Percentiles rank a stretch among this genome's conserved stretches.
phyloP scores from a whole-genome alignment of 116 monocot genomes.

The Cymodocea nodosa region DNA sequence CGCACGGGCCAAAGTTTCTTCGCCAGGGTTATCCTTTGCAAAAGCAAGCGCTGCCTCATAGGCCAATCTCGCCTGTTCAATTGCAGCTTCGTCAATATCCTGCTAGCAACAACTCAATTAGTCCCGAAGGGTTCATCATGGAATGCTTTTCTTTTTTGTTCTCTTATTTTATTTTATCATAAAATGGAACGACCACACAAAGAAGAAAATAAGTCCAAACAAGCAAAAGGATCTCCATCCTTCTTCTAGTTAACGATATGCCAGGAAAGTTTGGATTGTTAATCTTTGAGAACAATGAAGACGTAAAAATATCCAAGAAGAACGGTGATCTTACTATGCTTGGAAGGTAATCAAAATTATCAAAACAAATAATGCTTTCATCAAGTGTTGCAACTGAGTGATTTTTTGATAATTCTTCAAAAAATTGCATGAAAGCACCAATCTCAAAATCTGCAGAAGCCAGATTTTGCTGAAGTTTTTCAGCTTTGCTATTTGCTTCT shows the following conservation, averaged over 20 bases:
- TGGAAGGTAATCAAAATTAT: slow-evolving; percentile 30
- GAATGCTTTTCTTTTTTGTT: background rate
- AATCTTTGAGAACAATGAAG: background rate
- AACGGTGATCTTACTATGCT: slow-evolving; percentile 36
- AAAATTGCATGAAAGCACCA: slow-evolving; percentile 37
- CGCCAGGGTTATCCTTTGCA: slow-evolving; percentile 47
- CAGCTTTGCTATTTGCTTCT: slow-evolving; percentile 50
- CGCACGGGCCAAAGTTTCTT: slow-evolving; percentile 29
- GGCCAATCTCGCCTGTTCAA: slow-evolving; percentile 55
- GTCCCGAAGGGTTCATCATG: background rate
- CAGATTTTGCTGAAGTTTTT: slow-evolving; percentile 55
- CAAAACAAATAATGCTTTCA: slow-evolving; percentile 16
- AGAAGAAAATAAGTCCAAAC: background rate
- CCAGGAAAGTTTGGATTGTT: background rate
- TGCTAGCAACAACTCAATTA: slow-evolving; percentile 8
- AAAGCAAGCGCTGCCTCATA: slow-evolving; percentile 42
- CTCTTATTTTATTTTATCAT: background rate
- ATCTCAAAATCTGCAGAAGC: slow-evolving; percentile 49
- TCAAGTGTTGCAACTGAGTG: slow-evolving; percentile 23
- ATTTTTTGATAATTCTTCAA: slow-evolving; percentile 46
- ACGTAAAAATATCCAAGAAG: background rate
- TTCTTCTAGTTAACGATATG: too few species aligned
- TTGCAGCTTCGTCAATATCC: slow-evolving; percentile 41
- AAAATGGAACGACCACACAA: background rate
- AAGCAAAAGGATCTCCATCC: background rate